Conservation (phyloP, 495 filamentous ascomycete genomes). For the Rostrohypoxylon terebratum region DNA sequence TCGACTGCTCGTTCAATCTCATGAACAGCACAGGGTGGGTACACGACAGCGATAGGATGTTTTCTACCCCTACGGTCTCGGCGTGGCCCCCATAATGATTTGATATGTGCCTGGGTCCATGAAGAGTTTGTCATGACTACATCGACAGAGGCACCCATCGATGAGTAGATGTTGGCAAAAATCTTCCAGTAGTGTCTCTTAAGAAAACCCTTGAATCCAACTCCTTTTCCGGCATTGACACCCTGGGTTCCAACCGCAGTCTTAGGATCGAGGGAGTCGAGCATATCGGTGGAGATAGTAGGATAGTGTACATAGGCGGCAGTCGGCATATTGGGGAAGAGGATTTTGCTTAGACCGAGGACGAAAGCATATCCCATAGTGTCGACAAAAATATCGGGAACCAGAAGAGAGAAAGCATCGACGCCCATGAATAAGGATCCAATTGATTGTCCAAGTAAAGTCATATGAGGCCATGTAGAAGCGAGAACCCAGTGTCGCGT, state of each 20-base stretch:
- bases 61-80: conserved; percentile 57
- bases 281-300: conserved; percentile 98
- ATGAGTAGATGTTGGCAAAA: conserved; percentile 84
- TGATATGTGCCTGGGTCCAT: conserved; percentile 91
- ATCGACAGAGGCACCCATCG: conserved; percentile 83
- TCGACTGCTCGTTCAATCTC: conserved; percentile 79
- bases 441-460: conserved; percentile 90
- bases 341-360: conserved; percentile 80
- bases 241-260: conserved; percentile 71
- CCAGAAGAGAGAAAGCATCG: conserved; percentile 91
- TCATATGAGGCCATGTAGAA: conserved; percentile 90
- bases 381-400: conserved; percentile 94
- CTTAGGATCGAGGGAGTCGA: conserved; percentile 77
- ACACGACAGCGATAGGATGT: conserved; percentile 74
- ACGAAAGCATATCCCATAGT: conserved; percentile 98
- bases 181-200: conserved; percentile 88
- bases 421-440: conserved; percentile 88
- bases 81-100: conserved; percentile 77
- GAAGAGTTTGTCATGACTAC: conserved; percentile 96
- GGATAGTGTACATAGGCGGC: conserved; percentile 98
- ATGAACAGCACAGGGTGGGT: conserved; percentile 89
- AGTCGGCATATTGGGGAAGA: conserved; percentile 85
- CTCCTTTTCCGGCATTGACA: conserved; percentile 83
- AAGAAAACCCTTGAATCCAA: conserved; percentile 69
- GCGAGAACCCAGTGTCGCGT: conserved; percentile 86